Evolutionary conservation across 2,329 filamentous ascomycete genomes (phyloP), one percentile per base, ranked within the genome.

Genomic region (Fusarium sp.): DNA sequence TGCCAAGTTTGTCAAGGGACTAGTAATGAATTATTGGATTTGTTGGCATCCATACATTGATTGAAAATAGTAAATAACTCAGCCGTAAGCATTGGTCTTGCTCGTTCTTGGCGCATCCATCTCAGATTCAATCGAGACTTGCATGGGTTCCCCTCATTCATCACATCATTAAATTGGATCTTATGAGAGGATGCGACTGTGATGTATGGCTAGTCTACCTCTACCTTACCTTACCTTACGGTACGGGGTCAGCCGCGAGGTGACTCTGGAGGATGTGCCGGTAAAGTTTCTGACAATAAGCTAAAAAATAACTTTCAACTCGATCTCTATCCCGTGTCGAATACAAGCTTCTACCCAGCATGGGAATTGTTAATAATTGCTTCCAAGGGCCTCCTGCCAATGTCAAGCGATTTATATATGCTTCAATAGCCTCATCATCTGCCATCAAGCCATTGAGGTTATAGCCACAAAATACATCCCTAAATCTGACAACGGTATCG

Each of bases 61-160:
- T 47, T 60, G 45, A 35, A 67, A 68, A 62, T 52, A 50, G 36
- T 38, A 57, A 46, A 55, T 41, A 59, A 50, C 59, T 25, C 57
- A 58, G 41, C 39, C 46, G 45, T 72, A 49, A 72, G 69, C 50
- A 56, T 27, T 53, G 55, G 35, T 31, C 29, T 54, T 59, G 56
- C 36, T 27, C 22, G 27, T 45, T n/a, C 69, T 72, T 72, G 69
- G 69, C 69, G 41, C 42, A 33, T 15, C 50, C 18, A 33, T 31
- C 39, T 50, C 35, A 67, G 38, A 62, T 62, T 41, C 13, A 46
- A 62, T 67, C 61, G 69, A 70, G 35, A 36, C 52, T 73, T 55
- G 53, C 50, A 70, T 41, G 69, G 50, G 25, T 70, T 70, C 60
- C 65, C 67, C 67, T 65, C 67, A 55, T 68, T 62, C 25, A 55